Evolutionary conservation across 129 eudicot genomes (phyloP).

Genomic region (carrot (Daucus carota)): DH1_v3.0 NC_030386.2:16892501-16893000

Average conservation of each 20-base stretch:
- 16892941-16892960: background rate
- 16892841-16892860: conserved; percentile 83
- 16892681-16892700: background rate
- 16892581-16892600: conserved; percentile 58
- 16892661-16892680: background rate
- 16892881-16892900: background rate
- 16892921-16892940: background rate
- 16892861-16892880: conserved; percentile 64
- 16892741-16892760: conserved; percentile 99
- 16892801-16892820: conserved; percentile 93
- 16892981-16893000: background rate
- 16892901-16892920: background rate
- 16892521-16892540: conserved; percentile 99
- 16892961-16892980: background rate
- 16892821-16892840: conserved; percentile 91
- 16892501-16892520: conserved; percentile 84
- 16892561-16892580: conserved; percentile 75
- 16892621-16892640: conserved; percentile 80
- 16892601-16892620: conserved; percentile 88
- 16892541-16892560: conserved; percentile 97
- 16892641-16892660: background rate
- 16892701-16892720: conserved; percentile 95
- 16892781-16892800: conserved; percentile 96
- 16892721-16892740: conserved; percentile 73
- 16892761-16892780: conserved; percentile 99